A percentile compares a stretch with the other conserved stretches of the same genome.
These are phyloP conservation scores for Phytophthora fragariae DNA, from an alignment of 352 stramenopile genomes.

Conservation along the genomic window DNA sequence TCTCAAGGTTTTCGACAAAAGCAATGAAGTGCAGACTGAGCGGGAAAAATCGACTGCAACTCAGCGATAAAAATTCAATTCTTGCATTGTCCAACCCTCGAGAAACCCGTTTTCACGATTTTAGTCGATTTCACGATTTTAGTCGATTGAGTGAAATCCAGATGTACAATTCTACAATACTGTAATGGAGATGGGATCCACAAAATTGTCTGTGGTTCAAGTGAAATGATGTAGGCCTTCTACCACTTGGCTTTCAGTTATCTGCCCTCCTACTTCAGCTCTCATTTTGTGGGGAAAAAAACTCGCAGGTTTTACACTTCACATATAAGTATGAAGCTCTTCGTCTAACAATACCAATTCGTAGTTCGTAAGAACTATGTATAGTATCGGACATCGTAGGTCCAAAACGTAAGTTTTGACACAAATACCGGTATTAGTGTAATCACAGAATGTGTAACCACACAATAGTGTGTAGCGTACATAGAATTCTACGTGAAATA, in stretches of 20 bases:
- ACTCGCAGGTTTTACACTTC: neutral
- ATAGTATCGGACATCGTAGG: too few relatives aligned
- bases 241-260: conserved; percentile 1
- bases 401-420: too few relatives aligned
- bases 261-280: neutral
- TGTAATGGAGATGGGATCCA: neutral
- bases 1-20: neutral
- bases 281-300: neutral
- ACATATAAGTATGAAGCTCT: too few relatives aligned
- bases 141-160: neutral
- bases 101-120: neutral
- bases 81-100: neutral
- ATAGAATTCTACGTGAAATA: too few relatives aligned
- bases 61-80: neutral
- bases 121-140: neutral
- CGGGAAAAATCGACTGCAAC: neutral
- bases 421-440: too few relatives aligned
- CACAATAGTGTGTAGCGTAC: too few relatives aligned
- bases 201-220: neutral
- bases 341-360: neutral
- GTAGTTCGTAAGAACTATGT: too few relatives aligned
- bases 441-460: too few relatives aligned
- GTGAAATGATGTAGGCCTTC: neutral
- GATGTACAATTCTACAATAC: neutral
- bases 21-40: neutral